Evolutionary conservation across 225 moss, liverwort and hornwort species (phyloP).

Genomic region (Antitrichia curtipendula): DNA sequence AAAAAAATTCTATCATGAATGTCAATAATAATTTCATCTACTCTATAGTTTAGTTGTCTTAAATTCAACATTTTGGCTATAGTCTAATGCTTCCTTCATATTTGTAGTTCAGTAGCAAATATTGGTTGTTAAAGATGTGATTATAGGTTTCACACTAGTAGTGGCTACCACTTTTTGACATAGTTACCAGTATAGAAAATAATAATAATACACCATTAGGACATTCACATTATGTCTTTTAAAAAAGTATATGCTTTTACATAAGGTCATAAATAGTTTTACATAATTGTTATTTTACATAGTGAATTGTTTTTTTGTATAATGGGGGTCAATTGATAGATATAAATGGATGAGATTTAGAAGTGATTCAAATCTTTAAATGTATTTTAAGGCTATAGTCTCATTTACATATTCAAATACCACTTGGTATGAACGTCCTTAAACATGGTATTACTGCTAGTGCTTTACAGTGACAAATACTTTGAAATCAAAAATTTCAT

Average conservation of each 20-base stretch:
- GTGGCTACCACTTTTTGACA: no score
- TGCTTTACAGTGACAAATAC: background rate
- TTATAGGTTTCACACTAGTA: background rate
- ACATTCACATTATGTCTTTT: background rate
- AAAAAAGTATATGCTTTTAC: background rate
- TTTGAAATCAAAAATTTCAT: background rate
- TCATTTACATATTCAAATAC: background rate
- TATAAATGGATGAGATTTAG: background rate
- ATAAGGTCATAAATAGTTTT: no score
- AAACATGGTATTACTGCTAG: background rate
- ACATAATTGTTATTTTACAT: background rate
- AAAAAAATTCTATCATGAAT: background rate
- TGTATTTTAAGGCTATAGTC: background rate
- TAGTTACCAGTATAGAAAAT: accelerated
- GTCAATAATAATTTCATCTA: background rate
- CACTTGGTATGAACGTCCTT: no score
- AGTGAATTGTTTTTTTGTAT: background rate
- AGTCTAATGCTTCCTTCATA: background rate
- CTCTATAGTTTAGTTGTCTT: background rate
- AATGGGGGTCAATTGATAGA: background rate
- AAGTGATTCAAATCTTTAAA: background rate
- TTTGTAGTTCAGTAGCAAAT: accelerated
- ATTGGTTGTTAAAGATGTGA: accelerated
- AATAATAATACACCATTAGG: background rate
- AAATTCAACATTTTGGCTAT: background rate